Evolutionary conservation across 169 alveolate species (phyloP).

Genomic region (Babesia ovis): DNA sequence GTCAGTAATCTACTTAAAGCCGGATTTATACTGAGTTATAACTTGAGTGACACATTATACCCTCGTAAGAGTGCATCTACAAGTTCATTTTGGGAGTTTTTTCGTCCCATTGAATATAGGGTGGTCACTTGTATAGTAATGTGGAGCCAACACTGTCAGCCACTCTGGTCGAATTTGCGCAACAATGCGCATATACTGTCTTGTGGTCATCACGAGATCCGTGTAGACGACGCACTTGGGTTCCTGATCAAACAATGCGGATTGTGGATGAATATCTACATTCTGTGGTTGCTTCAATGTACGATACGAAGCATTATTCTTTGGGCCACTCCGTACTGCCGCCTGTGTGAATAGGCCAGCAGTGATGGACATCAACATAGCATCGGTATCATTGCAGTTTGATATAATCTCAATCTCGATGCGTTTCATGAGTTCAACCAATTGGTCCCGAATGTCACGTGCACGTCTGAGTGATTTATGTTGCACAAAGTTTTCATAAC

Average conservation of each 20-base stretch:
- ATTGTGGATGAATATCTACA: slow-evolving; percentile 94
- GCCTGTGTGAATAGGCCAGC: slow-evolving; percentile 93
- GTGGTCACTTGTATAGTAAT: slow-evolving; percentile 83
- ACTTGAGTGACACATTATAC: too few relatives aligned
- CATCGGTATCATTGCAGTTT: slow-evolving; percentile 78
- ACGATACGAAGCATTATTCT: slow-evolving; percentile 88
- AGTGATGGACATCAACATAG: slow-evolving; percentile 89
- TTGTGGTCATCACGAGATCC: slow-evolving; percentile 93
- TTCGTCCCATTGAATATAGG: slow-evolving; percentile 20
- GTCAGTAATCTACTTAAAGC: too few relatives aligned
- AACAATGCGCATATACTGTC: slow-evolving; percentile 94
- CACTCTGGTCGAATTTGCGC: slow-evolving; percentile 92
- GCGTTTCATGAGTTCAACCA: slow-evolving; percentile 72
- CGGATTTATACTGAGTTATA: too few relatives aligned
- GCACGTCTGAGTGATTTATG: slow-evolving; percentile 94
- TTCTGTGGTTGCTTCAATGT: slow-evolving; percentile 93
- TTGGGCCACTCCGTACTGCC: slow-evolving; percentile 81
- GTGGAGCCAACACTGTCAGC: slow-evolving; percentile 97
- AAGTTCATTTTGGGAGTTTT: slow-evolving; percentile 24
- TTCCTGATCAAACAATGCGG: slow-evolving; percentile 86
- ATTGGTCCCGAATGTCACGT: slow-evolving; percentile 96
- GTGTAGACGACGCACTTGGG: slow-evolving; percentile 91
- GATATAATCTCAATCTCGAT: slow-evolving; percentile 76
- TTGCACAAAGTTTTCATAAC: slow-evolving; percentile 97
- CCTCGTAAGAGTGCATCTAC: not conserved